These are phyloP conservation scores for Lentinus tigrinus DNA, from an alignment of 768 basidiomycete species.

Conservation along the genomic window DNA sequence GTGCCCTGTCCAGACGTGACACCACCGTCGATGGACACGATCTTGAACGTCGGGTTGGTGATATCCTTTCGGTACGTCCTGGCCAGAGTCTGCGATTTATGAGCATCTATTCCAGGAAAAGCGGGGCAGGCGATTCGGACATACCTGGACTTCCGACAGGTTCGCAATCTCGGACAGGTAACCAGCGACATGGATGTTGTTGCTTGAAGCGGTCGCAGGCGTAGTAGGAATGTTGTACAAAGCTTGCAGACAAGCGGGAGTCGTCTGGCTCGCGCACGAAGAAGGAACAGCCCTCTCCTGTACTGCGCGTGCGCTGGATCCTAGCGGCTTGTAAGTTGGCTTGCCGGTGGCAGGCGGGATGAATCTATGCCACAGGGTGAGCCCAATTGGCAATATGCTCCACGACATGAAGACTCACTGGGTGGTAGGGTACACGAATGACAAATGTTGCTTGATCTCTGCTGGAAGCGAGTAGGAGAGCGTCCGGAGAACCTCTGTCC, in stretches of 20 bases:
- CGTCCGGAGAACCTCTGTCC: constrained; percentile 28
- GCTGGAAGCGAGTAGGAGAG: constrained; percentile 34
- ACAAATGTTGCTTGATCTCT: constrained; percentile 26
- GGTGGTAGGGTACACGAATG: constrained; percentile 28
- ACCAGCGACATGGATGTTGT: constrained; percentile 25
- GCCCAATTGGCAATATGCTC: too few relatives aligned
- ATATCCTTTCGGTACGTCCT: constrained; percentile 17
- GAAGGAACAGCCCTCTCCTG: neutral
- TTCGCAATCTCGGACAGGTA: constrained; percentile 25
- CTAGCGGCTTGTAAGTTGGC: too few relatives aligned
- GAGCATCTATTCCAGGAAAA: neutral
- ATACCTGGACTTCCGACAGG: constrained; percentile 15
- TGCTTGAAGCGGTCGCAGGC: constrained; percentile 6
- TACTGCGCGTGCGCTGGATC: too few relatives aligned
- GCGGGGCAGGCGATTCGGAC: constrained; percentile 30
- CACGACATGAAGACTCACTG: constrained; percentile 1
- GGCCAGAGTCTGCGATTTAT: constrained; percentile 27
- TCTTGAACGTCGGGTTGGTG: constrained; percentile 14
- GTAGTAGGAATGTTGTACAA: constrained; percentile 25
- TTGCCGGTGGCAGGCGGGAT: too few relatives aligned
- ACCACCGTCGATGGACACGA: constrained; percentile 25
- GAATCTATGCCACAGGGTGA: too few relatives aligned
- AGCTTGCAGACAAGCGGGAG: constrained; percentile 24
- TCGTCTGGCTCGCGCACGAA: constrained; percentile 22
- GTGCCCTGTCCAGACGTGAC: constrained; percentile 37